These are phyloP conservation scores for Byssochlamys sp. DNA, from an alignment of 2,329 filamentous ascomycete species.

Conservation along the genomic window DNA sequence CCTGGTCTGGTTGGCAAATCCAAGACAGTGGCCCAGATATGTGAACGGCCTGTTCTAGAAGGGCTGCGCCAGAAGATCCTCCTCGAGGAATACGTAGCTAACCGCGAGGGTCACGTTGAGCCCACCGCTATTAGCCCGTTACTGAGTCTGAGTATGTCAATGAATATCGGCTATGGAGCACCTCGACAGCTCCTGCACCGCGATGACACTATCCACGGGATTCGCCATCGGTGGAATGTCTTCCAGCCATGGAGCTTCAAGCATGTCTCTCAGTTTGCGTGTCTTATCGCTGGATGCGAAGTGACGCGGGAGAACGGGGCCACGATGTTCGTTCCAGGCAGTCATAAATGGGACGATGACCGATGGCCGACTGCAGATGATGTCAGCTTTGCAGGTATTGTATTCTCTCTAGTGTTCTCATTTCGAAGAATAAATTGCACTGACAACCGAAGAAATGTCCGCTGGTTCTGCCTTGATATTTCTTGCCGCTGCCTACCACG, in stretches of 20 bases:
- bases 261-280: slow-evolving; percentile 17
- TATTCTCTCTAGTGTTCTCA: not conserved
- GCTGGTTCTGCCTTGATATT: slow-evolving; percentile 29
- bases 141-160: slow-evolving; percentile 20
- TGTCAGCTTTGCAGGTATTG: slow-evolving; percentile 21
- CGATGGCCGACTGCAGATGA: slow-evolving; percentile 18
- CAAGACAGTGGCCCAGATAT: slow-evolving; percentile 15
- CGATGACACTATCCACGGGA: slow-evolving; percentile 23
- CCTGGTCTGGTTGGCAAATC: slow-evolving; percentile 23
- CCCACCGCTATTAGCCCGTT: slow-evolving; percentile 13
- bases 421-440: slow-evolving; percentile 7
- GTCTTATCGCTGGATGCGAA: slow-evolving; percentile 19
- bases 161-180: slow-evolving; percentile 20
- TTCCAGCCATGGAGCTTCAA: not conserved
- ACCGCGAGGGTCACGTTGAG: slow-evolving; percentile 14
- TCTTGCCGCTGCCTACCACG: slow-evolving; percentile 24
- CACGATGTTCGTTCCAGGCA: slow-evolving; percentile 25
- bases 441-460: slow-evolving; percentile 21
- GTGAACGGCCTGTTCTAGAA: slow-evolving; percentile 14
- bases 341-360: slow-evolving; percentile 22
- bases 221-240: slow-evolving; percentile 12
- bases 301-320: slow-evolving; percentile 22
- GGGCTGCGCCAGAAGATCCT: slow-evolving; percentile 16
- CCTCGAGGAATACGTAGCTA: slow-evolving; percentile 12
- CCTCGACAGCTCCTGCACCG: slow-evolving; percentile 22